Base-by-base conservation (phyloP, 2,329 filamentous ascomycete genomes). In the Botrytis deweyae region DNA sequence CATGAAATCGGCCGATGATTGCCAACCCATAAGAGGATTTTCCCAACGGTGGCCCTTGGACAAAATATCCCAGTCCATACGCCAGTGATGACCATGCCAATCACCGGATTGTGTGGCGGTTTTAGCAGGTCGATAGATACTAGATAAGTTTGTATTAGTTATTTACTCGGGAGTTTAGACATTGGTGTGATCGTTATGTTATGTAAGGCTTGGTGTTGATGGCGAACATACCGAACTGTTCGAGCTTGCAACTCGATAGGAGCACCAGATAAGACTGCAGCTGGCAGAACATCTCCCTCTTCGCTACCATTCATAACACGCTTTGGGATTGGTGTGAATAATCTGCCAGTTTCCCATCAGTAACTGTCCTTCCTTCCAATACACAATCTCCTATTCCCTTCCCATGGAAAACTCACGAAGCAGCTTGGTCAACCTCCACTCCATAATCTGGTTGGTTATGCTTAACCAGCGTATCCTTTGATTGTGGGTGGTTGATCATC, bases 21-120 rank as follows among this genome's bases (percentile, higher is more conserved):
- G 95, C 97, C 97, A 99, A 75, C 96, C 96, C 90, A 99, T 99
- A 82, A 99, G 85, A 65, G 92, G 93, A 85, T 99, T 99, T 87
- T 99, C 96, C 97, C 96, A 99, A 79, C 96, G 90, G 84, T 98
- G 93, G 75, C 96, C 96, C 86, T 97, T 98, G 79, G 88, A 85
- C 46, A 98, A 87, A 67, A 97, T 90, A 82, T 99, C 96, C 96
- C 96, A 99, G 83, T 99, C 96, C 94, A 99, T 97, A 69, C 95
- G 92, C 96, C 96, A 99, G 81, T 92, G 89, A 82, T 93, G 90
- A 73, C 89, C 86, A 81, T 93, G 91, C 92, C 93, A 97, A 79
- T 90, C 89, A 77, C 96, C 95, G 49, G 95, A 98, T 84, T 99
- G 96, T 62, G 95, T 98, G 52, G 96, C 95, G n/a, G 96, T 90